A percentile compares a stretch with the other conserved stretches of the same genome.
phyloP scores from a whole-genome alignment of 441 rosid genomes.

The Cnidoscolus chayamansa region DNA sequence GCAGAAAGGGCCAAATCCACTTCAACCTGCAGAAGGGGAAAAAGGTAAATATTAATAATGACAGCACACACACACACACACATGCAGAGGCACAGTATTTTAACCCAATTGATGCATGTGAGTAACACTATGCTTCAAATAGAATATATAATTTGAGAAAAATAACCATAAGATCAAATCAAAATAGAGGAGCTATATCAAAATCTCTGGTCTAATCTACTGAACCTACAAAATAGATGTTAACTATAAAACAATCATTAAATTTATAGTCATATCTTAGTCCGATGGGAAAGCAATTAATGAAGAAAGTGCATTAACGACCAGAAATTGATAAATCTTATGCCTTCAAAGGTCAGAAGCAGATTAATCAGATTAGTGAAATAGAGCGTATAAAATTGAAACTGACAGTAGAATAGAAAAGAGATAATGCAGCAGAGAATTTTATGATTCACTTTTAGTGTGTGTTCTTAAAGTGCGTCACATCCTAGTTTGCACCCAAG shows the following conservation, averaged over 20 bases:
- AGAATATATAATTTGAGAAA: background rate
- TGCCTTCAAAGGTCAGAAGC: conserved; percentile 2
- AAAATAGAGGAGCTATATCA: background rate
- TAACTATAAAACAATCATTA: background rate
- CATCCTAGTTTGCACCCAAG: conserved; percentile 14
- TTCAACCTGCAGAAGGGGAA: conserved; percentile 59
- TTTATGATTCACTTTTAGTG: conserved; percentile 4
- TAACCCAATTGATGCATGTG: background rate
- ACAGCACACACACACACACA: no score
- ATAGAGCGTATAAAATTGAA: background rate
- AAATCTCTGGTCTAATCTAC: background rate
- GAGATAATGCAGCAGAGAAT: background rate
- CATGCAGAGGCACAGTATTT: background rate
- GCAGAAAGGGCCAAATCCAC: conserved; percentile 95
- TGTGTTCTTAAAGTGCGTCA: conserved; percentile 1
- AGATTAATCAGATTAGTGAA: background rate
- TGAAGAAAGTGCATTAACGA: background rate
- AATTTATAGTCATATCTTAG: background rate
- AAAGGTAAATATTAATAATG: background rate
- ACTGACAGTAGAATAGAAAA: conserved; percentile 12
- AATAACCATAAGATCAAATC: background rate
- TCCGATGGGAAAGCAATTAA: background rate
- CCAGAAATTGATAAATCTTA: background rate
- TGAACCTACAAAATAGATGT: background rate
- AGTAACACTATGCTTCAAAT: background rate